phyloP scores from a whole-genome alignment of 352 stramenopile genomes.

The Pythium rishiriense region DNA sequence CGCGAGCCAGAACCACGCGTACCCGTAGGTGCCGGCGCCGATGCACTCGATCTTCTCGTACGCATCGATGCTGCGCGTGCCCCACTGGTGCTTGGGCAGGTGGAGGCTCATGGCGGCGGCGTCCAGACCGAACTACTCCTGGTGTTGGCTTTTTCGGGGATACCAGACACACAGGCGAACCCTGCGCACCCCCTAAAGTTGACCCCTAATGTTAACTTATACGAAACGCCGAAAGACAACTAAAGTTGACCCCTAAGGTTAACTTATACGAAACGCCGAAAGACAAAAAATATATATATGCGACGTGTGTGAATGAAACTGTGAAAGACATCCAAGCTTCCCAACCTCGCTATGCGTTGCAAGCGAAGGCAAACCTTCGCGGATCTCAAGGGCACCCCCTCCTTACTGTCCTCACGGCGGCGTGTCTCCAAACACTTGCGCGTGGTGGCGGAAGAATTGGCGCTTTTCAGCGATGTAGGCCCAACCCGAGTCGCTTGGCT shows the following conservation, averaged over 20 bases:
- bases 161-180: too few species aligned
- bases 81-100: slow-evolving; percentile 83
- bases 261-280: slow-evolving; percentile 9
- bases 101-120: slow-evolving; percentile 76
- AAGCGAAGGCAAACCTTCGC: too few species aligned
- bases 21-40: slow-evolving; percentile 88
- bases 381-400: background rate
- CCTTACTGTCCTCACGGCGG: background rate
- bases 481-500: background rate
- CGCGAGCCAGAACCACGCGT: background rate
- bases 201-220: too few species aligned
- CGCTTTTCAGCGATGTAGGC: background rate
- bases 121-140: too few species aligned
- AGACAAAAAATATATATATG: background rate
- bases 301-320: slow-evolving; percentile 13
- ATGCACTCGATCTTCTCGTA: slow-evolving; percentile 92
- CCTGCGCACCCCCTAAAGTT: too few species aligned
- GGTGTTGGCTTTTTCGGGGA: too few species aligned
- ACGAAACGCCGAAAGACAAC: background rate
- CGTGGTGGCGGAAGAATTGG: background rate
- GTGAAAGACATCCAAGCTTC: background rate
- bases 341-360: too few species aligned
- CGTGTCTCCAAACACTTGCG: background rate
- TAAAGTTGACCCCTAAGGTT: slow-evolving; percentile 12
- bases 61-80: slow-evolving; percentile 76